Percentiles rank a stretch among this genome's conserved stretches.
These are phyloP conservation scores for Stereocaulon alpinum DNA, from an alignment of 495 filamentous ascomycete genomes.

Conservation along the genomic window DNA sequence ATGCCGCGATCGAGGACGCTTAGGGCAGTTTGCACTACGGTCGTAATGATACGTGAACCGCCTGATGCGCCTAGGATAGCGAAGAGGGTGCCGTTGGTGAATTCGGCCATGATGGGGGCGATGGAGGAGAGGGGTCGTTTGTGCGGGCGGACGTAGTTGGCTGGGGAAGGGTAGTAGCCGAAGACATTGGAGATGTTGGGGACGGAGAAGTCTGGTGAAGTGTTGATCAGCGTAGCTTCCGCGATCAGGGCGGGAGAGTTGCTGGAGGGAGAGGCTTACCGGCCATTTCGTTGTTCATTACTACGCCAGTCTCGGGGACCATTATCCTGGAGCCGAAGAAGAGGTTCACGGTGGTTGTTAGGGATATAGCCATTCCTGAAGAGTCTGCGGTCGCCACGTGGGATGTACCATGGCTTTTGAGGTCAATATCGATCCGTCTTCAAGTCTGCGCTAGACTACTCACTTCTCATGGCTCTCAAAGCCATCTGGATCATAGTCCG, in stretches of 20 bases:
- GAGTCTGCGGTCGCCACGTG: constrained; percentile 61
- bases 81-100: constrained; percentile 51
- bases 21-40: constrained; percentile 63
- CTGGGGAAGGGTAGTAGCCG: constrained; percentile 65
- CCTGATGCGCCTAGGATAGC: constrained; percentile 70
- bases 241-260: no score
- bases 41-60: constrained; percentile 79
- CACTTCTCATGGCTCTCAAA: constrained; percentile 46
- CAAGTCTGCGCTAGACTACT: not conserved
- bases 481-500: constrained; percentile 57
- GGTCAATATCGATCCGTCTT: not conserved
- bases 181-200: constrained; percentile 67
- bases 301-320: constrained; percentile 70
- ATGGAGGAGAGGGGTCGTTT: constrained; percentile 78
- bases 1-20: constrained; percentile 56
- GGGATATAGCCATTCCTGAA: constrained; percentile 56
- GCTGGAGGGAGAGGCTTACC: constrained; percentile 31
- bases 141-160: constrained; percentile 68
- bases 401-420: constrained; percentile 53
- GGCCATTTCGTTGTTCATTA: constrained; percentile 93
- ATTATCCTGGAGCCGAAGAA: constrained; percentile 70
- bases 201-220: constrained; percentile 32
- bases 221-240: not conserved
- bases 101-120: constrained; percentile 58
- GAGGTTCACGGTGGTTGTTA: constrained; percentile 76